A percentile compares a stretch with the other conserved stretches of the same genome.
These are phyloP conservation scores for Colletotrichum sp. DNA, from an alignment of 2,329 filamentous ascomycete genomes.

Conservation along the genomic window DNA sequence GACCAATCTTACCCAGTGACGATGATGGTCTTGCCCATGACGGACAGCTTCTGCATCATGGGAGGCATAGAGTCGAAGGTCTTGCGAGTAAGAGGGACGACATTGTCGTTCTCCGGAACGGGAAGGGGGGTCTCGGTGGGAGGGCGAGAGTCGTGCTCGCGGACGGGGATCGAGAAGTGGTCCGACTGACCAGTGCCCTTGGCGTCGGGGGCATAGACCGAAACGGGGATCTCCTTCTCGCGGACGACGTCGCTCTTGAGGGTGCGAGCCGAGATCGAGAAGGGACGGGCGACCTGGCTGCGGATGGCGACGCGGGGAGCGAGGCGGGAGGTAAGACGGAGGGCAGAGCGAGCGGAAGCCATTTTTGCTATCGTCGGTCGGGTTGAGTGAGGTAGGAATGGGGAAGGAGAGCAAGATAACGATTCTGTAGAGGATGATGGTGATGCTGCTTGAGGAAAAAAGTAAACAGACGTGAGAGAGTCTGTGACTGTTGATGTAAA, in stretches of 20 bases:
- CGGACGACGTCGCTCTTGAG: conserved; percentile 57
- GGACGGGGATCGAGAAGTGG: conserved; percentile 60
- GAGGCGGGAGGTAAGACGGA: conserved; percentile 17
- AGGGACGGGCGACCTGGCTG: conserved; percentile 34
- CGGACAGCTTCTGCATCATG: conserved; percentile 71
- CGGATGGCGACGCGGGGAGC: conserved; percentile 32
- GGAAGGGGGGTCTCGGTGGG: conserved; percentile 44
- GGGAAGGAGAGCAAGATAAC: neutral
- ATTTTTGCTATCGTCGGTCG: conserved; percentile 4
- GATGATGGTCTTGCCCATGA: conserved; percentile 73
- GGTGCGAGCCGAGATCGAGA: conserved; percentile 39
- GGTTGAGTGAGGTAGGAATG: neutral
- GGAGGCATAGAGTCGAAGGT: conserved; percentile 58
- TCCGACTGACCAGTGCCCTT: conserved; percentile 50
- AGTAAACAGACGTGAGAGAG: neutral
- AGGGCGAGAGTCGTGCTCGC: conserved; percentile 40
- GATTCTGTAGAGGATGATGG: neutral
- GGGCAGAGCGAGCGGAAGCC: conserved; percentile 15
- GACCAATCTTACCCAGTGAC: conserved; percentile 66
- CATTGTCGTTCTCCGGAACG: conserved; percentile 47
- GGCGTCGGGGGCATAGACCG: conserved; percentile 52
- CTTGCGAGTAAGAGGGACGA: conserved; percentile 56
- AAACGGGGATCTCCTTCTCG: conserved; percentile 62
- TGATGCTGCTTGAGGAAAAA: neutral
- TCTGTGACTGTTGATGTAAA: conserved; percentile 1